Evolutionary conservation across 1,139 yeast species (phyloP).

Genomic region (Geotrichum citri-aurantii): DNA sequence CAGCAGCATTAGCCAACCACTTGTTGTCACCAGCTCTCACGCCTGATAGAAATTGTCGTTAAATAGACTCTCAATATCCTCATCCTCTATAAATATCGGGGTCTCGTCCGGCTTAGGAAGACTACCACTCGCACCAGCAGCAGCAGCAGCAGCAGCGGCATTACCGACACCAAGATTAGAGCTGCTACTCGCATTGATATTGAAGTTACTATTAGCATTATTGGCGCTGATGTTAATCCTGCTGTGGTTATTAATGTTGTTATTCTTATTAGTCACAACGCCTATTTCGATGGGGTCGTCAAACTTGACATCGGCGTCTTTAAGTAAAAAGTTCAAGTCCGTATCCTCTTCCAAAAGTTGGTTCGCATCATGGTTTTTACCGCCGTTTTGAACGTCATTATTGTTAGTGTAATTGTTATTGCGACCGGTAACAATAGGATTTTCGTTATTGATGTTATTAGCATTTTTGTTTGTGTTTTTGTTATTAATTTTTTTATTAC

Average conservation of each 20-base stretch:
- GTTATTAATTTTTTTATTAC: background rate
- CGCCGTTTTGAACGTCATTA: background rate
- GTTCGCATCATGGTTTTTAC: background rate
- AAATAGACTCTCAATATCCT: background rate
- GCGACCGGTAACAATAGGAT: too few relatives aligned
- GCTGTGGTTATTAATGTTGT: background rate
- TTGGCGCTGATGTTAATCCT: background rate
- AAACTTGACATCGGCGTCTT: background rate
- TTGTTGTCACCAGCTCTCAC: constrained; percentile 9
- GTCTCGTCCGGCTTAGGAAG: background rate
- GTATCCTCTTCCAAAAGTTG: background rate
- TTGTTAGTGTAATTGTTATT: background rate
- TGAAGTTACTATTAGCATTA: background rate
- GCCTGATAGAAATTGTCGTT: background rate
- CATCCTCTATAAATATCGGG: background rate
- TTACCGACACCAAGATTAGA: background rate
- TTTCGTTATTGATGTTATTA: background rate
- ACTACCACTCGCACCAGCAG: too few relatives aligned
- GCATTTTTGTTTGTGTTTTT: background rate
- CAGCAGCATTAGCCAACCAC: too few relatives aligned
- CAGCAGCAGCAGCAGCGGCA: background rate
- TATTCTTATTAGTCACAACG: background rate
- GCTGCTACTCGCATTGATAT: background rate
- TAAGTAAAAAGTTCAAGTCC: background rate
- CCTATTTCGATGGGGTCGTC: background rate